Base-by-base conservation (phyloP, 805 yeast species). In the Phaffomyces antillensis region DNA sequence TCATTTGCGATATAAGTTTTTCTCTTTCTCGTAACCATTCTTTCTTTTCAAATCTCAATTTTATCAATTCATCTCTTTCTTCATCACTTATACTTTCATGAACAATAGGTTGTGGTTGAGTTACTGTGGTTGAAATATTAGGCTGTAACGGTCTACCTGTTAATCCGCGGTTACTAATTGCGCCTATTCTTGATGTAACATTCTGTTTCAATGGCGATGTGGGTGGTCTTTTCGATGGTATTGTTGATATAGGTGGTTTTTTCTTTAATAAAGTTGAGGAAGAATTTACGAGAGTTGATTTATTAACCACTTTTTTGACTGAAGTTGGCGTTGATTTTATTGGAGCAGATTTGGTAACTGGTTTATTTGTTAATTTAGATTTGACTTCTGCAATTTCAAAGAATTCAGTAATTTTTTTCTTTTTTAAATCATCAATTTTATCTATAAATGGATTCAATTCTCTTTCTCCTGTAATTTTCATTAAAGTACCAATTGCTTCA, bases 381-480 rank as follows among this genome's bases (percentile, higher is more conserved):
- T 71, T 72, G 1, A 86, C 86, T 33, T 69, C 68, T 1, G 80
- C 87, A 11, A 65, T 60, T 42, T 77, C 79, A 50, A 54, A 75
- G 42, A 74, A 77, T 28, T 80, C 83, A 36, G 67, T 67, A 33
- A 91, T 83, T 57, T 88, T 87, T 43, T 72, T 71, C 62, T 75
- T 77, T 60, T 91, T 79, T 53, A 81, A 75, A 40, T 83, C 87
- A 56, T 91, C 97, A 39, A 91, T 68, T n/a, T 75, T 75, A 16
- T 79, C 89, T 44, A 87, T 59, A 39, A 73, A 73, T 4, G 73
- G 68, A 41, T 67, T 76, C 51, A 88, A 64, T 42, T 77, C 81
- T 42, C 89, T 68, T 55, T 78, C 83, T 0, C 96, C 96, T 13
- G 81, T 72, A n/a, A 88, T 74, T 61, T 85, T 87, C 83, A 86